Evolutionary conservation across 148 eudicot genomes (phyloP).

Genomic region (Silene latifolia): DNA sequence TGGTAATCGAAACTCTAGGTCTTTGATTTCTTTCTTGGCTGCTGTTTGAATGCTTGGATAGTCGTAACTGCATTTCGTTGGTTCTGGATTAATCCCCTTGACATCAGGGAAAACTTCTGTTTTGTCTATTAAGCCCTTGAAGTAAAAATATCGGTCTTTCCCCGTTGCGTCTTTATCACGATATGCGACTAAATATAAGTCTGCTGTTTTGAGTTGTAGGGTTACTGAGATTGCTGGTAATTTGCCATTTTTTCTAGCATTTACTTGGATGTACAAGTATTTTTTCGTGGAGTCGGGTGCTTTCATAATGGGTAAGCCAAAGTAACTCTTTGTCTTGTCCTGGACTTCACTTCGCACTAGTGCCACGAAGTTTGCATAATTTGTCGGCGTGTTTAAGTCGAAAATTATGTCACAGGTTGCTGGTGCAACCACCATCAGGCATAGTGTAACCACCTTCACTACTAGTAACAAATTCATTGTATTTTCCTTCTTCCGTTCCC

Average conservation of each 20-base stretch:
- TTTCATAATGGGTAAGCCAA: conserved; percentile 4
- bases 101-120: conserved; percentile 3
- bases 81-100: background rate
- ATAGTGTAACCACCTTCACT: background rate
- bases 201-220: conserved; percentile 11
- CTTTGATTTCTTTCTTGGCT: background rate
- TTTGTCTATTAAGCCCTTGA: background rate
- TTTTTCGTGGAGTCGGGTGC: background rate
- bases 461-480: background rate
- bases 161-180: conserved; percentile 8
- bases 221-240: conserved; percentile 4
- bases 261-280: conserved; percentile 13
- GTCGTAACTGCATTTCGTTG: background rate
- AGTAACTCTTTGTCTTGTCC: background rate
- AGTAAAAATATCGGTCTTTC: conserved; percentile 7
- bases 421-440: background rate
- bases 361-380: background rate
- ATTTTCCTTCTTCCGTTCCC: background rate
- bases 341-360: background rate
- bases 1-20: conserved; percentile 1
- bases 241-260: background rate
- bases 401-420: conserved; percentile 1
- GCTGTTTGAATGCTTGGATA: conserved; percentile 1
- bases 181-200: conserved; percentile 14
- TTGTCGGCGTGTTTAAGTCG: background rate